A percentile compares a stretch with the other conserved stretches of the same genome.
Evolutionary conservation across 129 eudicot genomes (phyloP).

Genomic region (Flaveria brownii): DNA sequence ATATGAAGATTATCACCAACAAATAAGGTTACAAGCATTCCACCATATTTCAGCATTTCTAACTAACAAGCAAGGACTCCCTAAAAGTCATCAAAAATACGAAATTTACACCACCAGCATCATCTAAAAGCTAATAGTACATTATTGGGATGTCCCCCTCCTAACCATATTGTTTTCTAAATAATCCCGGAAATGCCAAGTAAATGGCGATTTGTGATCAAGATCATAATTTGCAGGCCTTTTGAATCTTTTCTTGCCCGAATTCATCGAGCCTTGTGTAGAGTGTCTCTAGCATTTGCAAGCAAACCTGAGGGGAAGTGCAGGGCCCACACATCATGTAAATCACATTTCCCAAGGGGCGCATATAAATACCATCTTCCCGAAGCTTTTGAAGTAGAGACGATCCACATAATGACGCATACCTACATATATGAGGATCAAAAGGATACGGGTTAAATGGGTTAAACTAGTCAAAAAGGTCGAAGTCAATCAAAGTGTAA

Average conservation of each 20-base stretch:
- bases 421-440: constrained; percentile 46
- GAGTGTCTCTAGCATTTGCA: constrained; percentile 48
- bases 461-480: background rate
- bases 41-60: background rate
- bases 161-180: background rate
- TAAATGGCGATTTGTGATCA: background rate
- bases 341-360: constrained; percentile 88
- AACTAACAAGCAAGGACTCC: background rate
- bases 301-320: constrained; percentile 61
- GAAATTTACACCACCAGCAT: background rate
- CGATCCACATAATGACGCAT: constrained; percentile 67
- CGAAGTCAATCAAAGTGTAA: background rate
- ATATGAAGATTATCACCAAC: no score
- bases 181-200: background rate
- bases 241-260: constrained; percentile 28
- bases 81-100: background rate
- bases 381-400: constrained; percentile 64
- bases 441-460: background rate
- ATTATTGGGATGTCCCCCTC: background rate
- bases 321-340: constrained; percentile 94
- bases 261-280: constrained; percentile 61
- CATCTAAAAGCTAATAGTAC: background rate
- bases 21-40: background rate
- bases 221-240: constrained; percentile 5
- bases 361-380: constrained; percentile 78